These are phyloP conservation scores for Suillus tomentosus DNA, from an alignment of 768 basidiomycete genomes.

Conservation along the genomic window DNA sequence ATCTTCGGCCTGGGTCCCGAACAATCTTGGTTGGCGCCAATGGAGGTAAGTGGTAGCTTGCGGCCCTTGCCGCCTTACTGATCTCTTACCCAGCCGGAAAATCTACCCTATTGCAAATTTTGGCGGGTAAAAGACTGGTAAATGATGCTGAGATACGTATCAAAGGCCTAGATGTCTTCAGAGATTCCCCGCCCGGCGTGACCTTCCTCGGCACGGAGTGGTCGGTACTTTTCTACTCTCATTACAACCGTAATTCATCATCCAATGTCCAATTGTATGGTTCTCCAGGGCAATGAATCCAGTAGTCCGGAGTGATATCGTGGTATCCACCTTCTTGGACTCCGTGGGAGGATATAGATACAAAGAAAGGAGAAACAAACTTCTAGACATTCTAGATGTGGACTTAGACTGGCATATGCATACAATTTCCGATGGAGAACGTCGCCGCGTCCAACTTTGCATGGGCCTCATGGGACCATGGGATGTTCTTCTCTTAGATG, in stretches of 20 bases:
- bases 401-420: constrained; percentile 98
- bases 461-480: constrained; percentile 95
- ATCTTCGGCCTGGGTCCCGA: constrained; percentile 73
- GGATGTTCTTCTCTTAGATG: constrained; percentile 92
- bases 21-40: constrained; percentile 92
- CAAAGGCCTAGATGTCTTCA: constrained; percentile 85
- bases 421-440: constrained; percentile 93
- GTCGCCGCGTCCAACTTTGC: constrained; percentile 89
- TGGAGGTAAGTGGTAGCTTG: constrained; percentile 61
- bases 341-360: constrained; percentile 95
- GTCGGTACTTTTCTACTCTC: constrained; percentile 41
- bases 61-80: background rate
- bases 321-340: constrained; percentile 93
- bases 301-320: constrained; percentile 90
- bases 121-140: constrained; percentile 89
- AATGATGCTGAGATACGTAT: constrained; percentile 65
- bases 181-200: constrained; percentile 78
- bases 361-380: constrained; percentile 80
- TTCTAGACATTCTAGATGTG: constrained; percentile 91
- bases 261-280: constrained; percentile 3
- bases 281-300: constrained; percentile 90
- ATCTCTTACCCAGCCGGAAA: constrained; percentile 68
- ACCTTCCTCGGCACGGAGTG: constrained; percentile 95
- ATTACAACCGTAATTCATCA: background rate
- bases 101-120: constrained; percentile 91